A percentile compares a stretch with the other conserved stretches of the same genome.
Conservation (phyloP, 116 monocot species). For the Dioscorea cayenensis region DNA sequence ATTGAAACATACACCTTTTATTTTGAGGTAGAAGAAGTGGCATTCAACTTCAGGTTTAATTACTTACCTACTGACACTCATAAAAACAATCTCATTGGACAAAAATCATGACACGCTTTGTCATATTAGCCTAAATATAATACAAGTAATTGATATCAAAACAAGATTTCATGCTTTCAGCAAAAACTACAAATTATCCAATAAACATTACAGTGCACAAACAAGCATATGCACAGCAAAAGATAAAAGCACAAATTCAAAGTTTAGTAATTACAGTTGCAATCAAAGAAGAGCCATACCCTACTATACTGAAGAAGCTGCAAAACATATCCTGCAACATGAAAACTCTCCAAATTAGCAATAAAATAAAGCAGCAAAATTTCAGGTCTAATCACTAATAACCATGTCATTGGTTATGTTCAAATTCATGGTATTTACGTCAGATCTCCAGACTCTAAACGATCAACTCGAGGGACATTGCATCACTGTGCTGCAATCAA, state of each 20-base stretch:
- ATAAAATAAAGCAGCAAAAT: neutral
- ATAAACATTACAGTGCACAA: neutral
- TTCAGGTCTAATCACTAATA: neutral
- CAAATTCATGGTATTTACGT: neutral
- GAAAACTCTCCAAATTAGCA: constrained; percentile 9
- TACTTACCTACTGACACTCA: too few species aligned
- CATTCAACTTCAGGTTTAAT: too few species aligned
- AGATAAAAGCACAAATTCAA: neutral
- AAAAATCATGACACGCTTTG: too few species aligned
- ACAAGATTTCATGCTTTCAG: too few species aligned
- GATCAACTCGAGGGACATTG: neutral
- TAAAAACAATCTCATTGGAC: too few species aligned
- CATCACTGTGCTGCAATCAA: neutral
- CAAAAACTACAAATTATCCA: too few species aligned
- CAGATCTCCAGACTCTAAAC: neutral
- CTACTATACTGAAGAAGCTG: constrained; percentile 97
- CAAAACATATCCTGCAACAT: constrained; percentile 91
- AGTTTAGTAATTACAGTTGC: neutral
- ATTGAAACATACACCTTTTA: too few species aligned
- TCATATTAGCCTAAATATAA: too few species aligned
- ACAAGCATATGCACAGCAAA: neutral
- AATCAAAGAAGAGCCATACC: constrained; percentile 40
- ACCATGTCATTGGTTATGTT: neutral
- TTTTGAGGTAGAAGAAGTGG: too few species aligned
- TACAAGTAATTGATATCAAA: too few species aligned